A percentile compares a stretch with the other conserved stretches of the same genome.
Conservation (phyloP, 2,329 filamentous ascomycete species). For the Epichloe bromicola region DNA sequence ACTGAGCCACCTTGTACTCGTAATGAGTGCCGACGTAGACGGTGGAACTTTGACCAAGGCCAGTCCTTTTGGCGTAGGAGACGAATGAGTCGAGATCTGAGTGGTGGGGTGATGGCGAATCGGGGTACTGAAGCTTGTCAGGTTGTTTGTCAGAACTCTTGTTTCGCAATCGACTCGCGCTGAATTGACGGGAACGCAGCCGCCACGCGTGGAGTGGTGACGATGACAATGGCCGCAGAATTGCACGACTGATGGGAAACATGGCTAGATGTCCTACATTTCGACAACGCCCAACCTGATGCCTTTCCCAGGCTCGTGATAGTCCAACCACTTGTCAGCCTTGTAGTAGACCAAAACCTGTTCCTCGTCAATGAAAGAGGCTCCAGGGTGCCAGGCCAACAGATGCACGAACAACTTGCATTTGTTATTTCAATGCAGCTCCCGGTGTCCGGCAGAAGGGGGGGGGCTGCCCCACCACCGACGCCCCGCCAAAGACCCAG, state of each 20-base stretch:
- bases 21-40: conserved; percentile 63
- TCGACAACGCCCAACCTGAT: background rate
- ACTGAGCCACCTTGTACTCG: conserved; percentile 53
- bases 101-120: conserved; percentile 38
- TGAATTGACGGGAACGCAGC: background rate
- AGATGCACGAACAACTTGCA: background rate
- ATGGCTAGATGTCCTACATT: background rate
- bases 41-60: conserved; percentile 41
- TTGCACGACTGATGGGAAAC: background rate
- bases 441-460: no score
- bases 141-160: background rate
- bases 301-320: no score
- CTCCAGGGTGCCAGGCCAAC: background rate
- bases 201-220: background rate
- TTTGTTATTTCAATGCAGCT: background rate
- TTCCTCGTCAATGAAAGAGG: background rate
- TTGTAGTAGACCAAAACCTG: no score
- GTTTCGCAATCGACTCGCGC: background rate
- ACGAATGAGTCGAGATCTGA: conserved; percentile 52
- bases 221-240: background rate
- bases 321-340: no score
- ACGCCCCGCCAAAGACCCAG: background rate
- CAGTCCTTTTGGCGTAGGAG: conserved; percentile 43
- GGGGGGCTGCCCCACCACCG: background rate
- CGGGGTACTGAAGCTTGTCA: conserved; percentile 25